Evolutionary conservation across 1,284 basidiomycete species (phyloP).

Genomic region (Pterula multifida): DNA sequence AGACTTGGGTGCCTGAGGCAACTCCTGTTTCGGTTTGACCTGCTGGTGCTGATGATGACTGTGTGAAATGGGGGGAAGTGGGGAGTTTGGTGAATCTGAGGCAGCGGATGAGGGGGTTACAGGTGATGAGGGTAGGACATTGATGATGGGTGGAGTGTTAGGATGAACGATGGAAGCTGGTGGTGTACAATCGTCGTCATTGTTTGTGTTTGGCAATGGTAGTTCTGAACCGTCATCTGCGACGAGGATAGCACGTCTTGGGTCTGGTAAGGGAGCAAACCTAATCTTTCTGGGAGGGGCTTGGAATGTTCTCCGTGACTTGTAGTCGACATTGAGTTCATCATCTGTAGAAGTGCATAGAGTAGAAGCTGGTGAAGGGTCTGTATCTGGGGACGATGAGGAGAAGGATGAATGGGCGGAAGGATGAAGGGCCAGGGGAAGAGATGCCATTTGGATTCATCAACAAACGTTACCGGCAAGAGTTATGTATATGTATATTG

Average conservation of each 20-base stretch:
- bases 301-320: not conserved
- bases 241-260: slow-evolving; percentile 35
- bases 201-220: slow-evolving; percentile 20
- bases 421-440: not conserved
- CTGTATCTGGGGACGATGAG: not conserved
- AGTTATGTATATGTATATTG: not conserved
- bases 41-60: slow-evolving; percentile 7
- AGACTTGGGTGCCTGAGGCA: slow-evolving; percentile 13
- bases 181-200: slow-evolving; percentile 10
- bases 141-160: slow-evolving; percentile 20
- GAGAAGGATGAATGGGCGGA: not conserved
- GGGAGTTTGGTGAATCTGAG: not conserved
- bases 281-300: slow-evolving; percentile 37
- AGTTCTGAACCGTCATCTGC: slow-evolving; percentile 30
- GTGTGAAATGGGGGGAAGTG: slow-evolving; percentile 6
- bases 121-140: slow-evolving; percentile 19
- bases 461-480: not conserved
- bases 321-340: not conserved
- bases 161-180: slow-evolving; percentile 10
- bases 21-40: not conserved
- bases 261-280: slow-evolving; percentile 71
- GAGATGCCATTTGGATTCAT: not conserved
- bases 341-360: not conserved
- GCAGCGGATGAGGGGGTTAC: not conserved
- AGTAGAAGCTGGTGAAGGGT: slow-evolving; percentile 1